These are phyloP conservation scores for Xanthoceras sorbifolium DNA, from an alignment of 345 rosid species.

Conservation along the genomic window DNA sequence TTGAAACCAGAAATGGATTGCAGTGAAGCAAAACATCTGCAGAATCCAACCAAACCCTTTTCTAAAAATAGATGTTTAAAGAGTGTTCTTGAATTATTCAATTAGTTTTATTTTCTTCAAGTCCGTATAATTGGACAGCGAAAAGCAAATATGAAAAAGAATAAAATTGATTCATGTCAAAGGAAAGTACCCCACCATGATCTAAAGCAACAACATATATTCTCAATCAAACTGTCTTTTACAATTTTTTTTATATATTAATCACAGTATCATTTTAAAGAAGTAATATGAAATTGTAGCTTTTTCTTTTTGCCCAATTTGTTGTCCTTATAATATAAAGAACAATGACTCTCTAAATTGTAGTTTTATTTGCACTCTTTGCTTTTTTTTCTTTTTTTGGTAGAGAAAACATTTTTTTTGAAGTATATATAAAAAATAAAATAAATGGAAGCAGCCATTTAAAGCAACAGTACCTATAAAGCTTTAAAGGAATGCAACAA, in stretches of 20 bases:
- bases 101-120: background rate
- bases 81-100: too few relatives aligned
- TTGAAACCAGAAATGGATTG: too few relatives aligned
- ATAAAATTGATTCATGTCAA: conserved; percentile 16
- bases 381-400: background rate
- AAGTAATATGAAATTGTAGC: too few relatives aligned
- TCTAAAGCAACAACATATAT: background rate
- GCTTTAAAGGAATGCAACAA: conserved; percentile 32
- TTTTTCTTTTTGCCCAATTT: too few relatives aligned
- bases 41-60: background rate
- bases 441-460: conserved; percentile 18
- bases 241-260: too few relatives aligned
- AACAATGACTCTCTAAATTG: background rate
- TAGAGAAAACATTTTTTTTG: background rate
- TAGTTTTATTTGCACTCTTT: background rate
- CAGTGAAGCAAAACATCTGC: background rate
- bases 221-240: background rate
- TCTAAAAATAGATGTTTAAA: too few relatives aligned
- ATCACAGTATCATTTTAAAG: too few relatives aligned
- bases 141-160: background rate
- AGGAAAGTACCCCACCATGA: background rate
- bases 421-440: background rate
- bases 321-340: too few relatives aligned
- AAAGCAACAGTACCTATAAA: conserved; percentile 15
- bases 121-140: conserved; percentile 12